Base-by-base conservation (phyloP, 208 protist species). In the Trypanosoma rangeli region DNA sequence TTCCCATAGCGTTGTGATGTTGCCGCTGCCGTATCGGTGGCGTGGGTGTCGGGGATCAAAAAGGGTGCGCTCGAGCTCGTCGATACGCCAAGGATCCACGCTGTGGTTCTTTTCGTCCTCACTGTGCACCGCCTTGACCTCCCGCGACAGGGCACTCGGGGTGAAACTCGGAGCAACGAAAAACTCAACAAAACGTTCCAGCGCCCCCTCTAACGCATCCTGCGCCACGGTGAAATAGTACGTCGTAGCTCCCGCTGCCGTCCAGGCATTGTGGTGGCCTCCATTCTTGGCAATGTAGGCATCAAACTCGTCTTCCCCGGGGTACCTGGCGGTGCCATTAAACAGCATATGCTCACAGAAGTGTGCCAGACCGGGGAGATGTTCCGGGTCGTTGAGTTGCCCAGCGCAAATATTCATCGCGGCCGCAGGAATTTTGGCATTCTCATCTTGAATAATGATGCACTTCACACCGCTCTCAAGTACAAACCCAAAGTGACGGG, bases 261-360 rank as follows among this genome's bases (percentile, higher is more conserved):
- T 98, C 73, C 70, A 97, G 44, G 94, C 96, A 66, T 98, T 98
- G 65, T 64, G 75, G 39, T 58, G 63, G 16, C 96, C 96, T 37
- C 79, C 77, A 68, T 94, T 75, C 31, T 93, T 85, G 15, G 65
- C 76, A 9, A 97, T 80, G 58, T 82, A 95, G 13, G 53, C 70
- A 69, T 82, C 72, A 72, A 95, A 98, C 63, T 87, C 81, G 64
- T 92, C 85, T 76, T 98, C 97, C 28, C 82, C 55, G 20, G 95
- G 95, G 80, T 93, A 98, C 73, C 95, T 96, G 57, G 81, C 83
- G 4, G 92, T 98, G 7, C 95, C 95, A 78, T 97, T 92, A 70
- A 98, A 98, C 7, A 97, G 82, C 94, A 98, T 98, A 74, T 98
- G 94, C 78, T 98, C 94, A 58, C 84, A 94, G 67, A 98, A 94